Conservation (phyloP, 495 filamentous ascomycete species). For the Hyaloscypha finlandica region DNA sequence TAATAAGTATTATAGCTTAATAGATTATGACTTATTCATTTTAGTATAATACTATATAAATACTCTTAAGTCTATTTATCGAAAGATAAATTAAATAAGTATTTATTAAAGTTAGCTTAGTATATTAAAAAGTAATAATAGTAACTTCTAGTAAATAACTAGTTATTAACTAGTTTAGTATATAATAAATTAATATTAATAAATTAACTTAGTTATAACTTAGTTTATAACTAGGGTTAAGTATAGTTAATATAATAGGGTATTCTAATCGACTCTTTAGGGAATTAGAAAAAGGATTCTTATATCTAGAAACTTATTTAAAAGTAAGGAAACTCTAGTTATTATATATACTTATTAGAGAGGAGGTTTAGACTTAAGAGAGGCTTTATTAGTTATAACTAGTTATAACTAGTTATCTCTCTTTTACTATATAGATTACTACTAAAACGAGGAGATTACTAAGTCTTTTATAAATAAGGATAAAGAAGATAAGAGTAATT, state of each 20-base stretch:
- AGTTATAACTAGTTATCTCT: conserved; percentile 2
- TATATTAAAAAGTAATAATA: conserved; percentile 1
- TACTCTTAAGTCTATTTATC: conserved; percentile 1
- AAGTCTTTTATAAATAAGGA: conserved; percentile 2
- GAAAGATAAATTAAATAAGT: conserved; percentile 1
- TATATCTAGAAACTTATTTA: conserved; percentile 1
- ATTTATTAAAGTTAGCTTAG: conserved; percentile 1
- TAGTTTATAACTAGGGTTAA: too few species aligned
- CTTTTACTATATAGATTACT: background rate
- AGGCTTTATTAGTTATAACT: conserved; percentile 3
- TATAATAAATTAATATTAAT: background rate
- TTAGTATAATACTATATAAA: background rate
- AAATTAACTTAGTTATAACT: background rate
- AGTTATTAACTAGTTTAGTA: background rate
- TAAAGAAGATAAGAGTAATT: background rate
- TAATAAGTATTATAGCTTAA: conserved; percentile 2
- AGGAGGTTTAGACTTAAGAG: background rate
- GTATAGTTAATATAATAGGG: background rate
- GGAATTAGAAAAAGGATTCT: background rate
- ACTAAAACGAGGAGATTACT: conserved; percentile 1
- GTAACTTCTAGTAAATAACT: background rate
- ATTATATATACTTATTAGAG: background rate
- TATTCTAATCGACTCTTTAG: background rate
- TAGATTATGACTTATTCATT: background rate
- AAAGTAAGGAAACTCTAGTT: background rate